A percentile compares a stretch with the other conserved stretches of the same genome.
Conservation (phyloP, 2,329 filamentous ascomycete genomes). For the Penicillium olsonii region DNA sequence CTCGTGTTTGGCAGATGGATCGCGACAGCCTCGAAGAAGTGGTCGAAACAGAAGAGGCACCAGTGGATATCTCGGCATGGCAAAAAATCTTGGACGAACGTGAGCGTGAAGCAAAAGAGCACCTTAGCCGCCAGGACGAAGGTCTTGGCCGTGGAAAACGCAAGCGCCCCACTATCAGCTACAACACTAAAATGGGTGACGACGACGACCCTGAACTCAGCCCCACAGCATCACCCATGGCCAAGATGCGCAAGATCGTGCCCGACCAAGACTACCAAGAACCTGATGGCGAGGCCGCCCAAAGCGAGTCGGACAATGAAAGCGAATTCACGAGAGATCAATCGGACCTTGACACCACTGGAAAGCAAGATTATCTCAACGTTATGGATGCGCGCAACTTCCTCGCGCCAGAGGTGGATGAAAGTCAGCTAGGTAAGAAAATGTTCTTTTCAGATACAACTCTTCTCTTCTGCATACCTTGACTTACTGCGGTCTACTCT, state of each 20-base stretch:
- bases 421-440: conserved; percentile 22
- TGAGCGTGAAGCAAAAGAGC: conserved; percentile 73
- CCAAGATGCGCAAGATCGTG: conserved; percentile 21
- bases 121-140: conserved; percentile 68
- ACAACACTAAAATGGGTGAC: conserved; percentile 12
- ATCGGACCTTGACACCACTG: too few species aligned
- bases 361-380: too few species aligned
- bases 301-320: conserved; percentile 2
- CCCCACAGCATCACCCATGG: conserved; percentile 13
- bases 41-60: conserved; percentile 50
- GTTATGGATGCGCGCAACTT: not conserved
- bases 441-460: not conserved
- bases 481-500: not conserved
- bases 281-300: conserved; percentile 31
- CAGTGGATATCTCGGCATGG: conserved; percentile 74
- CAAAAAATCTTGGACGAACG: conserved; percentile 84
- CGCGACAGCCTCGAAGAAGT: conserved; percentile 65
- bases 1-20: conserved; percentile 89
- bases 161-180: conserved; percentile 58
- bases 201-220: conserved; percentile 15
- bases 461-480: not conserved
- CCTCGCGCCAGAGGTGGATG: conserved; percentile 6
- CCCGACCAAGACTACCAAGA: conserved; percentile 32
- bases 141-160: conserved; percentile 84
- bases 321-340: too few species aligned